Conservation (phyloP, 148 eudicot genomes). For the Vaccinium corymbosum region DNA sequence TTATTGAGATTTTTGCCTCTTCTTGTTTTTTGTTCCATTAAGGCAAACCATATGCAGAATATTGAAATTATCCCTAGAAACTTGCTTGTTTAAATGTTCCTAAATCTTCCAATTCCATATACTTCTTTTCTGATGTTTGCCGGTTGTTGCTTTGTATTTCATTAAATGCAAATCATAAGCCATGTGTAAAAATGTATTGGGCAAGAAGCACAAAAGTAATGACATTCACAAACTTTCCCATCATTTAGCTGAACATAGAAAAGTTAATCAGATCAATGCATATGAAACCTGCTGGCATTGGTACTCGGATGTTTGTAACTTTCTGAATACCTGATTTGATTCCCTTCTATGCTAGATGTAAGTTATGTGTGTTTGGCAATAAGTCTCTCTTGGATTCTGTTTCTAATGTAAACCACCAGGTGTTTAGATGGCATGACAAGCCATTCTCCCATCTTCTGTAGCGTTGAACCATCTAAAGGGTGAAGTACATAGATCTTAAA, state of each 20-base stretch:
- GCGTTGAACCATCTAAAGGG: background rate
- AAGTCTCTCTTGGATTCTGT: background rate
- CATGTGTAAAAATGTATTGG: background rate
- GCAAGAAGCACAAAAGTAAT: background rate
- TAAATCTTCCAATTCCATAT: background rate
- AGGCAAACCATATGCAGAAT: background rate
- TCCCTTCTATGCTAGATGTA: background rate
- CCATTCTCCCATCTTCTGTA: background rate
- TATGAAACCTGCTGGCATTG: too few species aligned
- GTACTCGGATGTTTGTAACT: background rate
- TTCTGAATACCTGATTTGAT: constrained; percentile 6
- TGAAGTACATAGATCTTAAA: background rate
- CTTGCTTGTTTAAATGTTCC: background rate
- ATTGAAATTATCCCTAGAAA: background rate
- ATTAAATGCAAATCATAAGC: constrained; percentile 6
- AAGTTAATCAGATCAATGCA: background rate
- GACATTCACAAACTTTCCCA: background rate
- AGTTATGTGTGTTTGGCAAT: background rate
- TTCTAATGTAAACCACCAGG: background rate
- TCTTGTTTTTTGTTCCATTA: background rate
- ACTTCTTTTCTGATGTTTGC: constrained; percentile 2
- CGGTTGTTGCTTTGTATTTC: background rate
- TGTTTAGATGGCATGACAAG: background rate
- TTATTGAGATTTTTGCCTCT: background rate
- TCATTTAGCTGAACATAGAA: background rate